Conservation (phyloP, 2,329 filamentous ascomycete genomes). For the Bipolaris victoriae region DNA sequence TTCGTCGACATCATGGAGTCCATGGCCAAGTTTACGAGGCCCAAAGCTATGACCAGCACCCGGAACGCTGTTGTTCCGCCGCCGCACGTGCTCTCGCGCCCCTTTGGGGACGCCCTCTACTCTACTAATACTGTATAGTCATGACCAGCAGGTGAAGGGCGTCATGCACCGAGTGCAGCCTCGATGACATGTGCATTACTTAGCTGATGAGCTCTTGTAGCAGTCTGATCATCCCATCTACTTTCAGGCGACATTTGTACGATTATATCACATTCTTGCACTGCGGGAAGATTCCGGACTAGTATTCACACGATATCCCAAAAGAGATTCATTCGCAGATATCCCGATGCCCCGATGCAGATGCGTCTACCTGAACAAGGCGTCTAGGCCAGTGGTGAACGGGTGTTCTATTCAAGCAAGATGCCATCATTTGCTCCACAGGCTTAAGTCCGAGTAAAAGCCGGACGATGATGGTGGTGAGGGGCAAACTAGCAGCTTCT, state of each 20-base stretch:
- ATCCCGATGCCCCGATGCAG: neutral
- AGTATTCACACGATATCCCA: neutral
- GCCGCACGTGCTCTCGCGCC: slow-evolving; percentile 16
- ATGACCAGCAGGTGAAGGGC: neutral
- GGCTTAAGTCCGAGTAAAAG: slow-evolving; percentile 19
- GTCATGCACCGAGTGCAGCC: neutral
- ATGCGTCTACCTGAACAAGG: neutral
- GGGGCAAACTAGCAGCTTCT: slow-evolving; percentile 21
- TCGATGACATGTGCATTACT: neutral
- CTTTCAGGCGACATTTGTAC: neutral
- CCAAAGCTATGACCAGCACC: slow-evolving; percentile 27
- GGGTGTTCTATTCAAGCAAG: neutral
- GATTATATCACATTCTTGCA: too few relatives aligned
- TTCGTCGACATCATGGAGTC: slow-evolving; percentile 20
- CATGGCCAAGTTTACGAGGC: slow-evolving; percentile 13
- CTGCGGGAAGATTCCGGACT: neutral
- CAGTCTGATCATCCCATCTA: too few relatives aligned
- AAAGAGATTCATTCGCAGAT: neutral
- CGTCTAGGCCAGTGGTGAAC: neutral
- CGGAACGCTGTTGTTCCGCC: slow-evolving; percentile 16
- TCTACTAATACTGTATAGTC: neutral
- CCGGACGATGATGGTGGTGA: slow-evolving; percentile 13
- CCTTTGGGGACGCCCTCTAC: neutral
- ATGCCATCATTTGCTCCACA: slow-evolving; percentile 3
- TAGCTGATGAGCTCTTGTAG: neutral